Evolutionary conservation across 768 basidiomycete genomes (phyloP), one percentile per base, ranked within the genome.

Genomic region (Scleroderma citrinum): DNA sequence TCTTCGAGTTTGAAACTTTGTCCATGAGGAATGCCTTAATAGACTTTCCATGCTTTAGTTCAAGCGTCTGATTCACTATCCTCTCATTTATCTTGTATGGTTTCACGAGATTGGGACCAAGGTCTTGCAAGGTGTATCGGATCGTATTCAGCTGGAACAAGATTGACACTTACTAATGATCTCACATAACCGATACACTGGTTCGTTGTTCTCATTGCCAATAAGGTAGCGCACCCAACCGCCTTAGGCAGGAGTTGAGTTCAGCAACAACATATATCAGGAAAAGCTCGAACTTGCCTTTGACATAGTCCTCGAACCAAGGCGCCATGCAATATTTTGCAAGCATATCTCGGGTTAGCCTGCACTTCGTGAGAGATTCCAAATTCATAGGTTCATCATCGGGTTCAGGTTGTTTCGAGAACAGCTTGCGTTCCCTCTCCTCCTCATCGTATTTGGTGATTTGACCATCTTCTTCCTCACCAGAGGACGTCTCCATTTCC

Each of bases 221-320:
- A 94, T 82, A 34, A 88, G 71, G 60, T 88, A 87, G 34, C 94
- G 80, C 10, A 98, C 92, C 81, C 84, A 98, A 21, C 81, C 80
- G 40, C 85, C 93, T 92, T 55, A 26, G 29, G 19, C 39, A 14
- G 42, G 39, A 31, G 12, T 29, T 44, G 35, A 44, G 44, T 54
- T 55, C 32, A 54, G 49, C 44, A 8, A 34, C 6, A 53, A 40
- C 20, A 43, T 3, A 44, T n/a, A 44, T 23, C 23, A 7, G 7
- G 7, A 2, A 35, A 16, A 31, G n/a, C 35, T 41, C 34, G 2
- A 13, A 52, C 75, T 52, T 55, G 83, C 94, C 86, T 65, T 81
- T 81, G 29, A 87, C 76, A 64, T 83, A 86, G 21, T 92, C 85
- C 54, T 85, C 82, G 62, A 97, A 98, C 81, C 87, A 93, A 2